Conservation (phyloP, 192 early-diverging fungal species). For the Jimgerdemannia lactiflua region DNA sequence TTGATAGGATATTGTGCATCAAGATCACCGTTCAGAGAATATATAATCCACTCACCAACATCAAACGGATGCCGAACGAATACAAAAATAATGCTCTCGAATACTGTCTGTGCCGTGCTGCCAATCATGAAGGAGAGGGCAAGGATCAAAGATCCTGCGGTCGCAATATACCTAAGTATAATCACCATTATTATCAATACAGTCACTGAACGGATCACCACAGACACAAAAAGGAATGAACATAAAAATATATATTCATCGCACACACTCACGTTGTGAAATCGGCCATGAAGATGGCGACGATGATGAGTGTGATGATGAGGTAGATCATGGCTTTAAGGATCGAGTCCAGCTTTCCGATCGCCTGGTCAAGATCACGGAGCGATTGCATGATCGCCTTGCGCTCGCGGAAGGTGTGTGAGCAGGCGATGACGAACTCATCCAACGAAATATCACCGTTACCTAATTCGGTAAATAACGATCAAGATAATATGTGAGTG, state of each 20-base stretch:
- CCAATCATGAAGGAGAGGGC: constrained; percentile 88
- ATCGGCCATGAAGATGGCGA: constrained; percentile 45
- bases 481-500: no score
- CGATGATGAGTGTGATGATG: constrained; percentile 56
- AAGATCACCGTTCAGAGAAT: no score
- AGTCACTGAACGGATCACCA: constrained; percentile 61
- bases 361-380: constrained; percentile 78
- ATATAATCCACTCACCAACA: constrained; percentile 44
- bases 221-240: constrained; percentile 35
- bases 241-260: no score
- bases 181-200: constrained; percentile 48
- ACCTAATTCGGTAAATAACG: no score
- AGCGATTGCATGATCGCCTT: constrained; percentile 67
- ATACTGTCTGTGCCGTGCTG: constrained; percentile 68
- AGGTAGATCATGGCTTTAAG: no score
- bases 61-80: constrained; percentile 80
- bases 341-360: constrained; percentile 67
- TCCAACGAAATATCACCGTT: constrained; percentile 82
- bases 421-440: constrained; percentile 76
- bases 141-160: constrained; percentile 67
- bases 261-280: no score
- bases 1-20: no score
- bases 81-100: constrained; percentile 85
- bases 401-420: constrained; percentile 80
- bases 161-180: constrained; percentile 17